A percentile compares a stretch with the other conserved stretches of the same genome.
These are phyloP conservation scores for Pseudonitzschia multiseries DNA, from an alignment of 108 stramenopile species.

Conservation along the genomic window DNA sequence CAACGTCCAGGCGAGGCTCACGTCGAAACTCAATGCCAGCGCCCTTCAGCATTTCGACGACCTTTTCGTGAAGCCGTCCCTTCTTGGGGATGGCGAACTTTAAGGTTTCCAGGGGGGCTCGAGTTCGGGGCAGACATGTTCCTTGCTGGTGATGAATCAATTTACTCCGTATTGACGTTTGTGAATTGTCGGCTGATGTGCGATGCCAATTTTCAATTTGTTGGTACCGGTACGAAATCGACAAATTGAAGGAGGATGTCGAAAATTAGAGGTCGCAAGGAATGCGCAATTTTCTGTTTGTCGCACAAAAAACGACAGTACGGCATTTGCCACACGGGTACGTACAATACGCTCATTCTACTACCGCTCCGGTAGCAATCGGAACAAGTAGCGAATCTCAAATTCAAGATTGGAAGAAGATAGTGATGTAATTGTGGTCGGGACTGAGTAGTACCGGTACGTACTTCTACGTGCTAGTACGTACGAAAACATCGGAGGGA, in stretches of 20 bases:
- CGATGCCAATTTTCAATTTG: no score
- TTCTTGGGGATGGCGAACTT: conserved; percentile 96
- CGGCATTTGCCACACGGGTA: no score
- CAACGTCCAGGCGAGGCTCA: conserved; percentile 84
- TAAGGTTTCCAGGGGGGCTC: conserved; percentile 65
- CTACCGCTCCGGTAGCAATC: no score
- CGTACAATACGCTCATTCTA: no score
- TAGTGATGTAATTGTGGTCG: background rate
- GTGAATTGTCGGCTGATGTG: background rate
- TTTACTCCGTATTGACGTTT: background rate
- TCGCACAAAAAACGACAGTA: no score
- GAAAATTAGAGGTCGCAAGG: background rate
- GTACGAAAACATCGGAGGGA: background rate
- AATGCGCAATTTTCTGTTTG: background rate
- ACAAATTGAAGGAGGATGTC: no score
- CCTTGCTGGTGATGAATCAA: background rate
- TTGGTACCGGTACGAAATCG: no score
- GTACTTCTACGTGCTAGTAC: background rate
- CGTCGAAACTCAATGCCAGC: conserved; percentile 93
- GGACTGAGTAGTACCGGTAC: background rate
- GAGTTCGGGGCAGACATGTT: conserved; percentile 32
- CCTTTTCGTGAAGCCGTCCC: conserved; percentile 92
- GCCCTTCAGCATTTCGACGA: conserved; percentile 87
- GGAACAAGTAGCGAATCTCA: background rate
- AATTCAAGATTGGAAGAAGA: background rate